These are phyloP conservation scores for Neltuma alba DNA, from an alignment of 306 rosid genomes.

Conservation along the genomic window DNA sequence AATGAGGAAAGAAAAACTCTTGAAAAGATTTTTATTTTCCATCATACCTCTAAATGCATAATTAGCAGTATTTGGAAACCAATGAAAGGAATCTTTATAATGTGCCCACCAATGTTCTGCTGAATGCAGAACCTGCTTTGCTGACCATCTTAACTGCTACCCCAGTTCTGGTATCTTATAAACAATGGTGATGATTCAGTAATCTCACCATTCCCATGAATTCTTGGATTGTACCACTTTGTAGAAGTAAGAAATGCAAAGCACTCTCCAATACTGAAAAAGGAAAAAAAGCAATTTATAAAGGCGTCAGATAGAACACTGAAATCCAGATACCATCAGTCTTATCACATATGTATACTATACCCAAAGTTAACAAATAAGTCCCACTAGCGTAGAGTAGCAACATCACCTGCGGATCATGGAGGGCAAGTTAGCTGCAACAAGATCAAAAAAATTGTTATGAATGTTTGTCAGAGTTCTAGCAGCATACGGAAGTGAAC, in stretches of 20 bases:
- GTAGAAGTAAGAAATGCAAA: constrained; percentile 93
- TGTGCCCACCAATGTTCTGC: constrained; percentile 86
- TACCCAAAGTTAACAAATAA: constrained; percentile 85
- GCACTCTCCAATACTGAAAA: constrained; percentile 85
- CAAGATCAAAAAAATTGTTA: not conserved
- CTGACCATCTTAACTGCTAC: constrained; percentile 58
- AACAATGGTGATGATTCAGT: constrained; percentile 51
- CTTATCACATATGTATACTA: constrained; percentile 12
- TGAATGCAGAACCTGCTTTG: constrained; percentile 60
- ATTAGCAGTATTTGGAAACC: constrained; percentile 59
- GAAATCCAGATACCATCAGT: constrained; percentile 22
- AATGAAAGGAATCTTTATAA: constrained; percentile 65
- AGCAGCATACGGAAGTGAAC: not conserved
- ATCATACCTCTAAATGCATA: constrained; percentile 60
- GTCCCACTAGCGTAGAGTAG: constrained; percentile 96
- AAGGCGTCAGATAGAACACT: constrained; percentile 6
- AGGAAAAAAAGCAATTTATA: constrained; percentile 33
- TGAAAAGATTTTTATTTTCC: constrained; percentile 1
- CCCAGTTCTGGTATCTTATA: constrained; percentile 66
- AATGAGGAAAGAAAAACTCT: constrained; percentile 2
- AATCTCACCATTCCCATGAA: constrained; percentile 67
- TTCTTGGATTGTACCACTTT: constrained; percentile 93
- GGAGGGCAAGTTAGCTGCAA: constrained; percentile 4
- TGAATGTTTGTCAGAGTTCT: not conserved
- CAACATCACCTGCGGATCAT: constrained; percentile 70